phyloP scores from a whole-genome alignment of 1,284 basidiomycete species.

The Sporisorium reilianum region DNA sequence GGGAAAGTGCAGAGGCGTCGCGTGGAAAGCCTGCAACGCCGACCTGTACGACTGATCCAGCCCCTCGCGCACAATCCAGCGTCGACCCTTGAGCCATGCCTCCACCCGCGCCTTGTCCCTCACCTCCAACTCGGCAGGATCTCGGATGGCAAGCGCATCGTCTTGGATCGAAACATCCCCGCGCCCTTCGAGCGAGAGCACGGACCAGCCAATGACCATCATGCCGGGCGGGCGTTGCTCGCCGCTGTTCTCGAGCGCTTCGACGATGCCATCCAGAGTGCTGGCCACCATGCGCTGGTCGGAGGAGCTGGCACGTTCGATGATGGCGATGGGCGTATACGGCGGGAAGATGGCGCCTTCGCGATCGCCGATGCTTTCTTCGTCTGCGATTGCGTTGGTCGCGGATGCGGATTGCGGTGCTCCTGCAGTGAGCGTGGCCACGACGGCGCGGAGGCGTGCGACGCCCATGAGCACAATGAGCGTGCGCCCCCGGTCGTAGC shows the following conservation, averaged over 20 bases:
- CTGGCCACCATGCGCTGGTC: conserved; percentile 89
- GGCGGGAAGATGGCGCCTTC: conserved; percentile 78
- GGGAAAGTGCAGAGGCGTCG: conserved; percentile 18
- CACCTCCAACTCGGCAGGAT: conserved; percentile 18
- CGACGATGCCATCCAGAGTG: conserved; percentile 80
- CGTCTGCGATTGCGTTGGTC: not conserved
- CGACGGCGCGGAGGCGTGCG: conserved; percentile 81
- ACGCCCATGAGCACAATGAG: conserved; percentile 94
- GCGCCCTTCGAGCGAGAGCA: conserved; percentile 72
- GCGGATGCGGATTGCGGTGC: conserved; percentile 13
- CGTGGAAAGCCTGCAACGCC: conserved; percentile 25
- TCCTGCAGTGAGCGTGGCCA: conserved; percentile 74
- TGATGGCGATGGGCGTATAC: conserved; percentile 86
- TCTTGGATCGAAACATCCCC: conserved; percentile 73
- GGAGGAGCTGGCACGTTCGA: conserved; percentile 90
- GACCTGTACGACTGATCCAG: conserved; percentile 49
- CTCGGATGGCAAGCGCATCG: conserved; percentile 51
- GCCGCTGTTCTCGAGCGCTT: conserved; percentile 79
- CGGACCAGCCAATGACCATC: conserved; percentile 92
- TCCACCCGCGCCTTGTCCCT: conserved; percentile 45
- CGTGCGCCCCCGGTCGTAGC: conserved; percentile 84
- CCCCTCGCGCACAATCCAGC: conserved; percentile 56
- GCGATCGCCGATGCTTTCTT: conserved; percentile 53
- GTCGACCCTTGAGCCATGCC: conserved; percentile 45
- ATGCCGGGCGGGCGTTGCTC: conserved; percentile 95